A percentile compares a stretch with the other conserved stretches of the same genome.
Conservation (phyloP, 2,329 filamentous ascomycete genomes). For the Scedosporium boydii region DNA sequence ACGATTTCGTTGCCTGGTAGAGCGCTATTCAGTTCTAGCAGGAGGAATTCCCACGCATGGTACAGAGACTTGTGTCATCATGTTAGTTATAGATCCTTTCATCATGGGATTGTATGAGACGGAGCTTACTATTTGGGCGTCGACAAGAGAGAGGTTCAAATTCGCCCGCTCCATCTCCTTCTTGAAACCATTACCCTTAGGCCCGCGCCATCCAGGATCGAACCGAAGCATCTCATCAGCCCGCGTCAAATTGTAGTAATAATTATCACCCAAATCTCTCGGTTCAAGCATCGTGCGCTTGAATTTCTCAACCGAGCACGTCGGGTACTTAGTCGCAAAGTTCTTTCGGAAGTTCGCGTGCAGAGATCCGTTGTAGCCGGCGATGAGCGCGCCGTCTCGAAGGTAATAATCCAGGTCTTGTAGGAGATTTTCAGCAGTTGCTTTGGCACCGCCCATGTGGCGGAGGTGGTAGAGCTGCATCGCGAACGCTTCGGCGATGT, state of each 20-base stretch:
- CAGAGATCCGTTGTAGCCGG: constrained; percentile 76
- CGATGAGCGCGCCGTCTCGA: constrained; percentile 67
- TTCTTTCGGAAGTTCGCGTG: constrained; percentile 81
- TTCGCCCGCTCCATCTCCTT: constrained; percentile 82
- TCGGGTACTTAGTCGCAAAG: constrained; percentile 67
- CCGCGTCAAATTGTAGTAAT: constrained; percentile 74
- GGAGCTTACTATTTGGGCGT: constrained; percentile 70
- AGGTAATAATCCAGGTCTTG: constrained; percentile 71
- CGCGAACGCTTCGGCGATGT: constrained; percentile 78
- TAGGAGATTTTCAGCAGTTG: constrained; percentile 61
- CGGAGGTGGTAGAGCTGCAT: constrained; percentile 84
- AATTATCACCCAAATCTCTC: constrained; percentile 60
- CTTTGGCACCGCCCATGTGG: constrained; percentile 57
- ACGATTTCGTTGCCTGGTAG: constrained; percentile 44
- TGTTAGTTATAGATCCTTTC: constrained; percentile 15
- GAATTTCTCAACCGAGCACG: constrained; percentile 66
- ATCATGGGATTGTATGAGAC: neutral
- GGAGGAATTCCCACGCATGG: constrained; percentile 80
- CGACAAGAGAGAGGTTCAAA: constrained; percentile 80
- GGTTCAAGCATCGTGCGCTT: constrained; percentile 63
- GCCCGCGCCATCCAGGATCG: constrained; percentile 68
- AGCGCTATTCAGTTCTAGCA: constrained; percentile 69
- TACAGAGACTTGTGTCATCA: constrained; percentile 58
- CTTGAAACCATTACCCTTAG: constrained; percentile 61
- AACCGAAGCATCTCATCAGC: constrained; percentile 68